Conservation (phyloP, 2,329 filamentous ascomycete genomes). For the Lachnellula cervina region DNA sequence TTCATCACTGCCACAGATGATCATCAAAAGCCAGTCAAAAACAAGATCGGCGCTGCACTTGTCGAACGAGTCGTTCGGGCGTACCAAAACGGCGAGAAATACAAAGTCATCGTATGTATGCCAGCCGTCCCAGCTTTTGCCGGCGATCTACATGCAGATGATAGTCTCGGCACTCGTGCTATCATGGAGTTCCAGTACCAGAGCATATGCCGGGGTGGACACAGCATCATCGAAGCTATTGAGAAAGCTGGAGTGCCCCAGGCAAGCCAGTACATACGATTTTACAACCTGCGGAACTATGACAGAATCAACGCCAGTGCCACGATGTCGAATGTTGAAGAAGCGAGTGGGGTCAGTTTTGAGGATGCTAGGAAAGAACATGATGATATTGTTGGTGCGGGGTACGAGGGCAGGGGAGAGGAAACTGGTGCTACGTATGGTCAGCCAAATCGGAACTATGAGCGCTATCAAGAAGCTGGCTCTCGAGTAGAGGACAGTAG, state of each 20-base stretch:
- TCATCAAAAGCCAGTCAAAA: conserved; percentile 66
- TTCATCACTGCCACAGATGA: conserved; percentile 78
- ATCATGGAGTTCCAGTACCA: conserved; percentile 88
- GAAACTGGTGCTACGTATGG: conserved; percentile 33
- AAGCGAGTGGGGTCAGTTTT: conserved; percentile 61
- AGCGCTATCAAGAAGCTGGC: conserved; percentile 66
- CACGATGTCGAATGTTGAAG: conserved; percentile 56
- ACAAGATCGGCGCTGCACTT: conserved; percentile 74
- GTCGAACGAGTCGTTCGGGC: conserved; percentile 73
- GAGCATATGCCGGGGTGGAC: conserved; percentile 70
- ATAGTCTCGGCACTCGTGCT: conserved; percentile 69
- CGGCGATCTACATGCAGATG: conserved; percentile 69
- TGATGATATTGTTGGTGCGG: conserved; percentile 51
- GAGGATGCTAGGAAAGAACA: conserved; percentile 60
- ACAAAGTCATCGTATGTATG: conserved; percentile 73
- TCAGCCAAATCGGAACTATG: conserved; percentile 32
- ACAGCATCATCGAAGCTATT: conserved; percentile 72
- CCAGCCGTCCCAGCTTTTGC: conserved; percentile 79
- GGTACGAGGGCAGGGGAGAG: conserved; percentile 37
- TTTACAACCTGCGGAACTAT: conserved; percentile 81
- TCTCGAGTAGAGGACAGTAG: conserved; percentile 48
- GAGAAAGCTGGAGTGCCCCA: conserved; percentile 59
- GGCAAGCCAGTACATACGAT: conserved; percentile 69
- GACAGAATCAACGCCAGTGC: conserved; percentile 72
- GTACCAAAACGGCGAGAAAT: conserved; percentile 58